Evolutionary conservation across 2,329 filamentous ascomycete genomes (phyloP), one percentile per base, ranked within the genome.

Genomic region (Didymella sp.): DNA sequence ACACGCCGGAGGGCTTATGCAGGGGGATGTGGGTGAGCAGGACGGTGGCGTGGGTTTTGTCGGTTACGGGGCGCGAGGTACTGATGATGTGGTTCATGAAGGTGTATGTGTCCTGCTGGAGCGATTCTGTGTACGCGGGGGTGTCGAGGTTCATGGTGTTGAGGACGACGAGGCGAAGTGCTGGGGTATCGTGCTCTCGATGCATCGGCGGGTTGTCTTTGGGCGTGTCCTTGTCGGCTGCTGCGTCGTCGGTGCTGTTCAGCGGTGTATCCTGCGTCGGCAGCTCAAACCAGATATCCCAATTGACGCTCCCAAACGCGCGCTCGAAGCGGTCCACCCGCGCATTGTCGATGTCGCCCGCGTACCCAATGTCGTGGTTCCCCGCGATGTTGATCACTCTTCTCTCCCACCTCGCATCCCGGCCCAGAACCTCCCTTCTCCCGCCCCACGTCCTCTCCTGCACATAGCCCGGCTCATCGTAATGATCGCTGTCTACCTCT

Each of bases 361-460:
- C 92, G 73, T 99, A 99, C 30, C 95, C 95, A 70, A 99, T 88
- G 75, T 99, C 95, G 73, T 99, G 95, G 71, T 99, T 99, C 1
- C 95, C 95, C 0, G 88, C 92, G 24, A 98, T 86, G 66, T 96
- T 96, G 73, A 99, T 92, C 61, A 97, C 82, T 52, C 89, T 85
- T 37, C 81, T 83, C n/a, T 82, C 77, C 95, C 95, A 98, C 2
- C 77, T 75, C 6, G 80, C 76, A 56, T 85, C 81, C 43, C 61
- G 61, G 1, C 78, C 77, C 22, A 83, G 68, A 1, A 73, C 60
- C 58, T 82, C 77, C 15, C 68, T 61, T 12, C 62, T 73, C 4
- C 61, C 67, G 40, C 65, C 60, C 70, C 68, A 69, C 13, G 56
- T 58, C 44, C 51, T 63, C 52, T 59, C 60, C 19, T 61, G 24